phyloP scores from a whole-genome alignment of 208 protist genomes.

The Crithidia bombi region DNA sequence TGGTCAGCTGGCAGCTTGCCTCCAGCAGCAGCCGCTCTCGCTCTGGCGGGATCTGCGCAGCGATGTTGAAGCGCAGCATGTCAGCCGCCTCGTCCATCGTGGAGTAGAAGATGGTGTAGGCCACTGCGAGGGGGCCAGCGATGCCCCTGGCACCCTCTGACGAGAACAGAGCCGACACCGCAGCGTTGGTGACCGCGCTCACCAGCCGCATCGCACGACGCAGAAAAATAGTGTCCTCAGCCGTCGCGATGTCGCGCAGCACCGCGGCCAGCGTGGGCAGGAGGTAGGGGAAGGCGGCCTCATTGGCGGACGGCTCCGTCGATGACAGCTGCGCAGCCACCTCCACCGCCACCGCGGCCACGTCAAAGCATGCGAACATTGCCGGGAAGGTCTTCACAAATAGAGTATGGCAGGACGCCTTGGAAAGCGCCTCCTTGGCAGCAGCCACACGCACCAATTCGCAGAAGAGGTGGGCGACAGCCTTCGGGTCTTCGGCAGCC shows the following conservation, averaged over 20 bases:
- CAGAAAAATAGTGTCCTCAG: slow-evolving; percentile 40
- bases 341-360: slow-evolving; percentile 29
- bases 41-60: slow-evolving; percentile 43
- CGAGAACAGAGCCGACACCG: slow-evolving; percentile 54
- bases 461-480: slow-evolving; percentile 39
- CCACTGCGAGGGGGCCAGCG: slow-evolving; percentile 24
- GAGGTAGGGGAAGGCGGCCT: slow-evolving; percentile 35
- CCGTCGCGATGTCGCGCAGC: slow-evolving; percentile 48
- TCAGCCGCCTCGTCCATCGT: slow-evolving; percentile 76
- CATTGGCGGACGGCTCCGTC: background rate
- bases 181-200: slow-evolving; percentile 48
- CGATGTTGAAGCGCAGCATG: slow-evolving; percentile 68
- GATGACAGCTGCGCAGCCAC: slow-evolving; percentile 27
- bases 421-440: slow-evolving; percentile 37
- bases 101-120: slow-evolving; percentile 71
- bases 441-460: slow-evolving; percentile 56
- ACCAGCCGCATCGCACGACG: slow-evolving; percentile 53
- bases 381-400: slow-evolving; percentile 55
- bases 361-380: slow-evolving; percentile 27
- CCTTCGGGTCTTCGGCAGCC: slow-evolving; percentile 20
- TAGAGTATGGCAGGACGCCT: slow-evolving; percentile 28
- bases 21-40: slow-evolving; percentile 54
- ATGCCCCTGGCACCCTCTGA: slow-evolving; percentile 43
- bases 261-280: slow-evolving; percentile 65
- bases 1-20: slow-evolving; percentile 66